Conservation (phyloP, 164 flowering plant species). For the Malania oleifera region DNA sequence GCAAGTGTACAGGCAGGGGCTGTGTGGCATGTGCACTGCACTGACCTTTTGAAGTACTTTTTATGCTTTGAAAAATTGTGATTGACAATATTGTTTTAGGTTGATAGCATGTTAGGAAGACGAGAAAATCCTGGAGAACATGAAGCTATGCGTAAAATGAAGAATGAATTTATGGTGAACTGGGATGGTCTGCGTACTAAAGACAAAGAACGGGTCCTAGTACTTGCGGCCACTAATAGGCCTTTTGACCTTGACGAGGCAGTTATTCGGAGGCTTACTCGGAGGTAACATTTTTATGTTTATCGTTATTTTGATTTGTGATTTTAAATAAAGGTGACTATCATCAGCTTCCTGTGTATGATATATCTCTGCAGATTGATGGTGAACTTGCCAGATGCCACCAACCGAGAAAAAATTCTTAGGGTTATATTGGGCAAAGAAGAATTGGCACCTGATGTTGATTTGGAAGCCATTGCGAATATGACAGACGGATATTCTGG, state of each 20-base stretch:
- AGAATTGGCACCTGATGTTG: conserved; percentile 69
- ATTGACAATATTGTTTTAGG: conserved; percentile 48
- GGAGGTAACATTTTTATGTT: conserved; percentile 46
- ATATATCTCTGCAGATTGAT: conserved; percentile 57
- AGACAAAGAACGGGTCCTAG: conserved; percentile 88
- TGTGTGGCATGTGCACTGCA: too few species aligned
- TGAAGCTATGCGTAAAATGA: conserved; percentile 88
- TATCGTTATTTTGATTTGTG: background rate
- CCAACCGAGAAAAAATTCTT: conserved; percentile 75
- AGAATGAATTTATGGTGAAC: conserved; percentile 80
- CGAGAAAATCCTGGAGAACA: conserved; percentile 80
- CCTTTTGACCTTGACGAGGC: conserved; percentile 97
- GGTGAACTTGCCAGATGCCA: conserved; percentile 92
- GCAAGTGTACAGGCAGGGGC: too few species aligned
- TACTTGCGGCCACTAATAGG: conserved; percentile 95
- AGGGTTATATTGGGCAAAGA: conserved; percentile 82
- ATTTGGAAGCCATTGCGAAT: conserved; percentile 69
- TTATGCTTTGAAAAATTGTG: too few species aligned
- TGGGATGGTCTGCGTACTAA: conserved; percentile 91
- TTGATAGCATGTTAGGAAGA: conserved; percentile 81
- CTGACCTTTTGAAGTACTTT: too few species aligned
- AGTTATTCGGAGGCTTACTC: conserved; percentile 78
- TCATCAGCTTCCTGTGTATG: background rate
- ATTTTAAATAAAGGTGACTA: background rate
- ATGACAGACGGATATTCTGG: conserved; percentile 98